phyloP scores from a whole-genome alignment of 2,329 filamentous ascomycete species.

The Verticillium zaregamsianum region DNA sequence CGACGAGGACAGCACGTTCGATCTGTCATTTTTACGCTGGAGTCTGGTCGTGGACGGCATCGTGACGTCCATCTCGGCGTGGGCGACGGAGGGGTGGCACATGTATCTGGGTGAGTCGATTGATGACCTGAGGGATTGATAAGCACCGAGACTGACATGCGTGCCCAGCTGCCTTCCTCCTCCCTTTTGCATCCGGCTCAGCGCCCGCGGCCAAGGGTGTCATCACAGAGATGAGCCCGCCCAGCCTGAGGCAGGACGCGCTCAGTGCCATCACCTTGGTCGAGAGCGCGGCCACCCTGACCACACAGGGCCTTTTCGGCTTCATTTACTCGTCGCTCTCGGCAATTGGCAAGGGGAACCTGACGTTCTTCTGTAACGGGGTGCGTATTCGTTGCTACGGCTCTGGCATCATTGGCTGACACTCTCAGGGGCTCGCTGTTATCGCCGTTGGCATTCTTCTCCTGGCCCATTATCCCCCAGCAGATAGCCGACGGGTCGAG shows the following conservation, averaged over 20 bases:
- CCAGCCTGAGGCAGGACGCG: conserved; percentile 59
- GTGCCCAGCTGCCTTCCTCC: conserved; percentile 49
- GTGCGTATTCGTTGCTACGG: conserved; percentile 28
- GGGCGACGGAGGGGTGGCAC: conserved; percentile 62
- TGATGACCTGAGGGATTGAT: not conserved
- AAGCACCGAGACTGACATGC: not conserved
- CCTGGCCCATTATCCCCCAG: conserved; percentile 39
- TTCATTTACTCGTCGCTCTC: conserved; percentile 63
- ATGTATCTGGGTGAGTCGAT: conserved; percentile 52
- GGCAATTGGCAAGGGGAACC: conserved; percentile 50
- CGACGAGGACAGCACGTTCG: conserved; percentile 53
- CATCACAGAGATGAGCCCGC: conserved; percentile 66
- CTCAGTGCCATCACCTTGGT: conserved; percentile 66
- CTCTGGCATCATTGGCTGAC: conserved; percentile 9
- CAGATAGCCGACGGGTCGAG: conserved; percentile 37
- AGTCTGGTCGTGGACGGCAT: conserved; percentile 61
- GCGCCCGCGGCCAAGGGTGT: conserved; percentile 68
- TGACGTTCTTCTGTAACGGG: conserved; percentile 66
- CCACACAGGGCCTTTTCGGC: conserved; percentile 63
- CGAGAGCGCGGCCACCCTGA: conserved; percentile 62
- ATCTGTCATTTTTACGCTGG: conserved; percentile 63
- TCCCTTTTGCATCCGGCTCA: conserved; percentile 66
- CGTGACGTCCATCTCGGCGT: conserved; percentile 58
- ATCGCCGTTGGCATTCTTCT: conserved; percentile 42
- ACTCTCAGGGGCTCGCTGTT: conserved; percentile 45